A percentile compares a stretch with the other conserved stretches of the same genome.
Conservation (phyloP, 164 flowering plant genomes). For the Macadamia tetraphylla region DNA sequence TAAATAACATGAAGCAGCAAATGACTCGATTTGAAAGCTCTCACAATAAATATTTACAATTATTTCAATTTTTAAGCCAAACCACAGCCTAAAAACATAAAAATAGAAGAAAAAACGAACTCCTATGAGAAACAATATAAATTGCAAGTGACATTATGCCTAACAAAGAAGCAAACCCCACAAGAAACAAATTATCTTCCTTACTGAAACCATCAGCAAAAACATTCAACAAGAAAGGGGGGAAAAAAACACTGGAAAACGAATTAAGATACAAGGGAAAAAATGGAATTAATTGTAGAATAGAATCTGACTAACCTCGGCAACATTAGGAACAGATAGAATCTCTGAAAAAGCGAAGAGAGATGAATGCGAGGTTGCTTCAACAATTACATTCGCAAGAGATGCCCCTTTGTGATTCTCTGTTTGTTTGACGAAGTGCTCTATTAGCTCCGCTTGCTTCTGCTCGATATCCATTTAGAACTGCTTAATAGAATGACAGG, state of each 20-base stretch:
- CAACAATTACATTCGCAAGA: slow-evolving; percentile 47
- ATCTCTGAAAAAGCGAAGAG: slow-evolving; percentile 95
- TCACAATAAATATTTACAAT: too few species aligned
- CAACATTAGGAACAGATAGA: slow-evolving; percentile 57
- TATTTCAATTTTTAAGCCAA: too few species aligned
- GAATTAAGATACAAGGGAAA: background rate
- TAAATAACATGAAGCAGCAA: too few species aligned
- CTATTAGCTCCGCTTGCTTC: slow-evolving; percentile 75
- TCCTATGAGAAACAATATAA: background rate
- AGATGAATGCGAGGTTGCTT: slow-evolving; percentile 78
- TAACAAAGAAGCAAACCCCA: background rate
- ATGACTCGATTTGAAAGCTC: too few species aligned
- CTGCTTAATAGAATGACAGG: background rate
- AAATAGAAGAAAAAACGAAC: too few species aligned
- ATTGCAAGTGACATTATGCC: background rate
- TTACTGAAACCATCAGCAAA: background rate
- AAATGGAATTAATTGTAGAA: background rate
- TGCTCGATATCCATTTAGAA: slow-evolving; percentile 74
- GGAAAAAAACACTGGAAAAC: background rate
- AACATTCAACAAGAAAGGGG: background rate
- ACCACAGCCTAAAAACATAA: too few species aligned
- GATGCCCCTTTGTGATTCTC: slow-evolving; percentile 45
- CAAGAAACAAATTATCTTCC: background rate
- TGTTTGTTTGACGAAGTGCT: slow-evolving; percentile 66
- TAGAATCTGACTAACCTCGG: slow-evolving; percentile 53